Evolutionary conservation across 139 green algal genomes (phyloP).

Genomic region (Edaphochlamys debaryana): DNA sequence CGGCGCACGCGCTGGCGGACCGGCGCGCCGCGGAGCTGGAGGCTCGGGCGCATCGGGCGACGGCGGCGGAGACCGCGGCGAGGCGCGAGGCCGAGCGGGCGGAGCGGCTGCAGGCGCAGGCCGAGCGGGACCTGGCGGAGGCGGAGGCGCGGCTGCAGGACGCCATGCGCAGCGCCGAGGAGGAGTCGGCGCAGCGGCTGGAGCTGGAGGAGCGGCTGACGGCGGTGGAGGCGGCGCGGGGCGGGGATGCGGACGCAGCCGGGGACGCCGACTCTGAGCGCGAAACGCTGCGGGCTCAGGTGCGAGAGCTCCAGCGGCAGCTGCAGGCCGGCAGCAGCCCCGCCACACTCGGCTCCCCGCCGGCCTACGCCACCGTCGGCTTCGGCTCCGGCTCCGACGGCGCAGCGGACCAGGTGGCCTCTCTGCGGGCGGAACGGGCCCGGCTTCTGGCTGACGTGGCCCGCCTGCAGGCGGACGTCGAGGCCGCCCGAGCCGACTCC

Average conservation of each 20-base stretch:
- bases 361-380: too few species aligned
- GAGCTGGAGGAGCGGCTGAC: background rate
- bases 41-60: too few species aligned
- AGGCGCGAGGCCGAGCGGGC: background rate
- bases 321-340: too few species aligned
- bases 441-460: constrained; percentile 11
- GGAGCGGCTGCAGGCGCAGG: background rate
- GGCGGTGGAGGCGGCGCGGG: background rate
- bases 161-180: too few species aligned
- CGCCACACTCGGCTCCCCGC: too few species aligned
- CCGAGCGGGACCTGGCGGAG: background rate
- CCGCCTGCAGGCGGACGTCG: background rate
- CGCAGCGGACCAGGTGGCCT: background rate
- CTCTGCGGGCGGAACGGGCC: background rate
- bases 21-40: too few species aligned
- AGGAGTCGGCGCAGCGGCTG: background rate
- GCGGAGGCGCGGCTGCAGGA: background rate
- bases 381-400: too few species aligned
- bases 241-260: background rate
- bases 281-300: background rate
- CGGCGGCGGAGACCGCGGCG: background rate
- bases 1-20: too few species aligned
- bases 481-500: background rate
- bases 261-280: too few species aligned
- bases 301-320: too few species aligned